Percentiles rank a stretch among this genome's conserved stretches.
These are phyloP conservation scores for Scutellaria barbata DNA, from an alignment of 257 asterid genomes.

Conservation along the genomic window DNA sequence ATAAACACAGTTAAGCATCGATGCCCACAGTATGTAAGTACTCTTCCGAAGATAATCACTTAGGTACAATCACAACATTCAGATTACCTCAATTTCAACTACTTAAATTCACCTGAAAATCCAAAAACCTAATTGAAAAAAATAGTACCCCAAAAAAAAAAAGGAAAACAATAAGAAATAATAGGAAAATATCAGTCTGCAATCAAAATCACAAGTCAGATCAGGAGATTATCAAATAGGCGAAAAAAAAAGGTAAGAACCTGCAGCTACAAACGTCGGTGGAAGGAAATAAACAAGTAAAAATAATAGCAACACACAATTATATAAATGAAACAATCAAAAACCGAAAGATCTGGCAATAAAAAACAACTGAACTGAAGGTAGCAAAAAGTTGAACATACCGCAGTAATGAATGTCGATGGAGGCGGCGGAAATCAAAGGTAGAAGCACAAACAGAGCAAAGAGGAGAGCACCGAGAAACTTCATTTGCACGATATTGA, in stretches of 20 bases:
- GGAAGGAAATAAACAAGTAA: too few relatives aligned
- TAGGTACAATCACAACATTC: background rate
- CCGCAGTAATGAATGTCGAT: slow-evolving; percentile 49
- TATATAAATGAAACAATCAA: too few relatives aligned
- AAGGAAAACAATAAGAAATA: background rate
- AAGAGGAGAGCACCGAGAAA: slow-evolving; percentile 34
- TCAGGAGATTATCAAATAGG: too few relatives aligned
- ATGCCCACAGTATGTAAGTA: background rate
- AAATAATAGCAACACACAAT: too few relatives aligned
- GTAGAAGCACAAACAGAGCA: slow-evolving; percentile 42
- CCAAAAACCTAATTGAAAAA: background rate
- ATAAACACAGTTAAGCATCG: slow-evolving; percentile 11
- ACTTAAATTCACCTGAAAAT: slow-evolving; percentile 3
- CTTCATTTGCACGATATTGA: slow-evolving; percentile 47
- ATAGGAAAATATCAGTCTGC: background rate
- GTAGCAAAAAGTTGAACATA: slow-evolving; percentile 34
- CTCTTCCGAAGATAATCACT: background rate
- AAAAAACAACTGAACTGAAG: background rate
- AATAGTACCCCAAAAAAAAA: background rate
- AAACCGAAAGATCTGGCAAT: background rate
- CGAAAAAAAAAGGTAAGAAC: too few relatives aligned
- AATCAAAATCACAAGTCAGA: background rate
- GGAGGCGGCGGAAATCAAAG: slow-evolving; percentile 45
- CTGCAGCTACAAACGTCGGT: too few relatives aligned
- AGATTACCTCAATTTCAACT: slow-evolving; percentile 7